Evolutionary conservation across 805 yeast genomes (phyloP), one percentile per base, ranked within the genome.

Genomic region (Ogataea ganodermae): DNA sequence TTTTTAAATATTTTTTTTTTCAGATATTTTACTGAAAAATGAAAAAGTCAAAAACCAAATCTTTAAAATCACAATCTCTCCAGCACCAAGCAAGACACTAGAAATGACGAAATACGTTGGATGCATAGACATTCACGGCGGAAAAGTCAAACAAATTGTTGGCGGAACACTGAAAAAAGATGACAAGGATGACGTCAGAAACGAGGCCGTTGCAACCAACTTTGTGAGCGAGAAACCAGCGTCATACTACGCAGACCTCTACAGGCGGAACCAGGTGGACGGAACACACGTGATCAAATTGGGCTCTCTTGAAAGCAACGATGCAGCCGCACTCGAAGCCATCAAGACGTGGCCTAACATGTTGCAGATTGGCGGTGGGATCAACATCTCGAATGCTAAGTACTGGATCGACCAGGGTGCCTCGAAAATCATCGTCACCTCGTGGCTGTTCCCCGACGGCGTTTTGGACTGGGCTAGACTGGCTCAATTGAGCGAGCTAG

Each of bases 221-320:
- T 91, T 87, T 62, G 87, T 91, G 4, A 82, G 96, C 2, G 68
- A 76, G 22, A 76, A 85, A 39, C 83, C 95, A 1, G 78, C 97
- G 1, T 76, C 83, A 2, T 83, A 79, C 67, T 94, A 84, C 62
- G 90, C 96, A 2, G 51, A 74, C 10, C 69, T 94, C 32, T 94
- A 94, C 69, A 72, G 70, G 44, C 66, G 72, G 1, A 70, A 83
- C 61, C 46, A 71, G 3, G 80, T 94, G 1, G 45, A 50, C 0
- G 96, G 97, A 1, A 86, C 96, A 31, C 99, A 94, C 70, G 96
- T 94, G 21, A 94, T 94, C 59, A 92, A 94, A 65, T 73, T 94
- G 6, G 99, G 99, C 0, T 72, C 85, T 1, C 74, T 79, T 46
- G 79, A 81, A 1, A 81, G 78, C 30, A 92, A 95, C 61, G 96